A percentile compares a stretch with the other conserved stretches of the same genome.
phyloP scores from a whole-genome alignment of 2,329 filamentous ascomycete species.

The Neonectria punicea region DNA sequence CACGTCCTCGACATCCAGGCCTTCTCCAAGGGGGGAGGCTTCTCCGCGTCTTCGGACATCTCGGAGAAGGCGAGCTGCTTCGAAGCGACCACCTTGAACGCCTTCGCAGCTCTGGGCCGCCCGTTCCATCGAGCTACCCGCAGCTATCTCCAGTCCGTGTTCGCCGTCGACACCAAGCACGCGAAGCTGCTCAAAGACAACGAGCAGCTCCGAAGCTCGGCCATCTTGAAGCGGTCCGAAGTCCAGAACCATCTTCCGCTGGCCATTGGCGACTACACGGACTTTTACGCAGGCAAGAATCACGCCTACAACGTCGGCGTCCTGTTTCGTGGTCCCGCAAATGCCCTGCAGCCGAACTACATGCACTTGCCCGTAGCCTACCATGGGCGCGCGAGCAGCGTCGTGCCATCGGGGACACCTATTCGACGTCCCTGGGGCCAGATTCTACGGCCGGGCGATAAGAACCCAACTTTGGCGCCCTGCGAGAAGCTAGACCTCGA shows the following conservation, averaged over 20 bases:
- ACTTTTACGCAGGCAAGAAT: constrained; percentile 84
- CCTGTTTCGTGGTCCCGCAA: constrained; percentile 77
- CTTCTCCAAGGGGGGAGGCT: constrained; percentile 62
- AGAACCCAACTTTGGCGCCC: constrained; percentile 66
- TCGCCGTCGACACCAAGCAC: constrained; percentile 63
- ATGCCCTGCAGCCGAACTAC: constrained; percentile 84
- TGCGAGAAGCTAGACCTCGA: constrained; percentile 77
- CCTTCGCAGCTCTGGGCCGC: constrained; percentile 65
- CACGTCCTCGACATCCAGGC: constrained; percentile 75
- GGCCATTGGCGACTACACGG: constrained; percentile 83
- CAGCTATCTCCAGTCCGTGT: constrained; percentile 71
- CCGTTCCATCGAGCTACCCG: constrained; percentile 76
- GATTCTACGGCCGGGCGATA: constrained; percentile 62
- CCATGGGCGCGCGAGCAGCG: constrained; percentile 80
- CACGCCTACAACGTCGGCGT: constrained; percentile 78
- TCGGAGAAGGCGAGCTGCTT: constrained; percentile 43
- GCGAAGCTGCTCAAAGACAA: constrained; percentile 51
- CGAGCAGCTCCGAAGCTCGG: constrained; percentile 42
- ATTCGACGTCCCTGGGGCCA: constrained; percentile 80
- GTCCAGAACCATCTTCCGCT: constrained; percentile 79
- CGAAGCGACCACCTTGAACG: constrained; percentile 44
- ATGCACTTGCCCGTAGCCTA: constrained; percentile 84
- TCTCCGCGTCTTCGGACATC: constrained; percentile 44
- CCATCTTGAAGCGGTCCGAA: constrained; percentile 49
- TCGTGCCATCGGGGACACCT: constrained; percentile 79